Percentiles rank a stretch among this genome's conserved stretches.
Evolutionary conservation across 305 asterid species (phyloP).

Genomic region (Vinca major): DNA sequence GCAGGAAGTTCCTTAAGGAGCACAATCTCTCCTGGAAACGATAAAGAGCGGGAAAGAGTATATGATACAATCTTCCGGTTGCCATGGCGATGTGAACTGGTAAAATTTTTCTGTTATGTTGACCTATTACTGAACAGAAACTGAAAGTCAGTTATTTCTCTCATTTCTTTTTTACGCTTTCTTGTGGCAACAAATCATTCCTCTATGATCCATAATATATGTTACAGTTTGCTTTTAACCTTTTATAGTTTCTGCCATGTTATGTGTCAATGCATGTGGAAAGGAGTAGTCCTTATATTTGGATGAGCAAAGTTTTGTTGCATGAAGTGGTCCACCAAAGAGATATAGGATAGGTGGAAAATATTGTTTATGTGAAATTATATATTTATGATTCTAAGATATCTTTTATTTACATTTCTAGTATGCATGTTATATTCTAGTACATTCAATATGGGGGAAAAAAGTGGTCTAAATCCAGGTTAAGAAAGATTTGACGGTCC

Average conservation of each 20-base stretch:
- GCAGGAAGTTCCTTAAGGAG: constrained; percentile 84
- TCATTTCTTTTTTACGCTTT: neutral
- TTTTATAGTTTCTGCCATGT: neutral
- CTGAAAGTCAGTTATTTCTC: neutral
- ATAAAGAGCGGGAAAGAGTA: constrained; percentile 86
- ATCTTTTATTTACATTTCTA: neutral
- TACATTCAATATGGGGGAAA: neutral
- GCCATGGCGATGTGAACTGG: constrained; percentile 99
- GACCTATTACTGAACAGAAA: neutral
- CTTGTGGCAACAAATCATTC: constrained; percentile 4
- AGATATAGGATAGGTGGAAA: neutral
- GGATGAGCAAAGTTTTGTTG: neutral
- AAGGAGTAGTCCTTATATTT: neutral
- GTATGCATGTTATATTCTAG: neutral
- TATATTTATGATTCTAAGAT: neutral
- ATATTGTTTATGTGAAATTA: neutral
- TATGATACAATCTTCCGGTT: constrained; percentile 89
- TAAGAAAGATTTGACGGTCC: neutral
- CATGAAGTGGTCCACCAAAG: neutral
- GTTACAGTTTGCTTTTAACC: neutral
- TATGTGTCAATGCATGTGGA: neutral
- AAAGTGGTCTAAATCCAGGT: neutral
- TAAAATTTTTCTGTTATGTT: constrained; percentile 17
- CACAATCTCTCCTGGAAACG: constrained; percentile 71
- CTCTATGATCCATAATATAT: neutral